phyloP scores from a whole-genome alignment of 164 flowering plant genomes.

The Hamamelis virginiana region DNA sequence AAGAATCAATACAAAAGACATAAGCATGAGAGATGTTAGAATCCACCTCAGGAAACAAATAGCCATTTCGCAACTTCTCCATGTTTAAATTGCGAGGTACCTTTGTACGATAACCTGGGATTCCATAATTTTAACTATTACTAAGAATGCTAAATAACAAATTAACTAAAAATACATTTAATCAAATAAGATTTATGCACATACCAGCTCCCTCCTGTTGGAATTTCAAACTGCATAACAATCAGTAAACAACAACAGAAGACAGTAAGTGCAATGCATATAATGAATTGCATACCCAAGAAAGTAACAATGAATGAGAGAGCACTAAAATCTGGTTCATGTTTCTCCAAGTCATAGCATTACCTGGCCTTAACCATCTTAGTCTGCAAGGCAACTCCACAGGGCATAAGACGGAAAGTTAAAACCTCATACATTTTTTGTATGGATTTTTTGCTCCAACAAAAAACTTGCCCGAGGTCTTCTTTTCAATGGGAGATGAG shows the following conservation, averaged over 20 bases:
- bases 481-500: constrained; percentile 2
- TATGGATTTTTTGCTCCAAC: neutral
- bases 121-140: neutral
- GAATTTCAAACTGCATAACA: constrained; percentile 9
- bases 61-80: constrained; percentile 27
- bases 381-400: constrained; percentile 6
- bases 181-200: constrained; percentile 1
- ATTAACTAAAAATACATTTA: neutral
- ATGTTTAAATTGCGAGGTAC: constrained; percentile 30
- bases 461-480: neutral
- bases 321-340: neutral
- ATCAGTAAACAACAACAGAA: constrained; percentile 2
- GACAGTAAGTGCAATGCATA: neutral
- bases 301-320: neutral
- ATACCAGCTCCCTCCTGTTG: constrained; percentile 15
- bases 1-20: neutral
- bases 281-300: neutral
- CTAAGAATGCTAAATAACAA: neutral
- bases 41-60: constrained; percentile 36
- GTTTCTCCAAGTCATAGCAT: neutral
- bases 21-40: neutral
- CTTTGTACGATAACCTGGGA: constrained; percentile 20
- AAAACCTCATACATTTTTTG: constrained; percentile 3
- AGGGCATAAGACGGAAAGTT: constrained; percentile 2
- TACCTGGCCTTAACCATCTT: constrained; percentile 20